Conservation (phyloP, 768 basidiomycete species). For the Phlegmacium glaucopus region DNA sequence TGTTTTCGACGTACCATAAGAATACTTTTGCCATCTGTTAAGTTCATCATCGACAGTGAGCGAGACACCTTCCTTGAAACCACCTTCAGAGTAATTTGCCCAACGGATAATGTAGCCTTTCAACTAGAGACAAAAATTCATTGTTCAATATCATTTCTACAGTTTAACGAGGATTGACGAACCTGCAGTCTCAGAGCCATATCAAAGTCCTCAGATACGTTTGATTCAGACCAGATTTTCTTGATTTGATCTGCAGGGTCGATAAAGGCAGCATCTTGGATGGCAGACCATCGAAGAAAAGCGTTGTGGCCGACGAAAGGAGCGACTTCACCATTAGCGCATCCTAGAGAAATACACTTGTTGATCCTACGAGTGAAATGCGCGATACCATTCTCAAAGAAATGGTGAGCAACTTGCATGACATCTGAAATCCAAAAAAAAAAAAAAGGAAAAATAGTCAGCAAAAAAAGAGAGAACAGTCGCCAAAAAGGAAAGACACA, state of each 20-base stretch:
- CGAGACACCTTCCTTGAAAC: slow-evolving; percentile 90
- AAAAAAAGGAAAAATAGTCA: slow-evolving; percentile 9
- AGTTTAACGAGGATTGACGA: too few species aligned
- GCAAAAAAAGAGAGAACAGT: background rate
- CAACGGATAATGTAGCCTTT: slow-evolving; percentile 77
- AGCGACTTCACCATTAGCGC: slow-evolving; percentile 78
- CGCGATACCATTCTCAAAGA: slow-evolving; percentile 88
- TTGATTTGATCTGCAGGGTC: slow-evolving; percentile 60
- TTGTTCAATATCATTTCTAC: too few species aligned
- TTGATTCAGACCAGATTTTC: slow-evolving; percentile 82
- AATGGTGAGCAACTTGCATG: slow-evolving; percentile 87
- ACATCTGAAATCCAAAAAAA: slow-evolving; percentile 48
- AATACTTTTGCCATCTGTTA: slow-evolving; percentile 90
- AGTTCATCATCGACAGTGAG: slow-evolving; percentile 88
- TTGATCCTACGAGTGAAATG: slow-evolving; percentile 89
- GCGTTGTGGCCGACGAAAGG: slow-evolving; percentile 89
- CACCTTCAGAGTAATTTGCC: slow-evolving; percentile 83
- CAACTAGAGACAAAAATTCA: slow-evolving; percentile 27
- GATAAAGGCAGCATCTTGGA: slow-evolving; percentile 80
- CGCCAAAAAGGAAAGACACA: background rate
- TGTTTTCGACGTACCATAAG: slow-evolving; percentile 53
- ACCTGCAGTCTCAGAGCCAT: slow-evolving; percentile 68
- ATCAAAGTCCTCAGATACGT: slow-evolving; percentile 83
- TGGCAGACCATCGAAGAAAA: slow-evolving; percentile 85
- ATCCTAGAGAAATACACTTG: slow-evolving; percentile 74